Evolutionary conservation across 2,329 filamentous ascomycete genomes (phyloP), one percentile per base, ranked within the genome.

Genomic region (Falciphora oryzae): DNA sequence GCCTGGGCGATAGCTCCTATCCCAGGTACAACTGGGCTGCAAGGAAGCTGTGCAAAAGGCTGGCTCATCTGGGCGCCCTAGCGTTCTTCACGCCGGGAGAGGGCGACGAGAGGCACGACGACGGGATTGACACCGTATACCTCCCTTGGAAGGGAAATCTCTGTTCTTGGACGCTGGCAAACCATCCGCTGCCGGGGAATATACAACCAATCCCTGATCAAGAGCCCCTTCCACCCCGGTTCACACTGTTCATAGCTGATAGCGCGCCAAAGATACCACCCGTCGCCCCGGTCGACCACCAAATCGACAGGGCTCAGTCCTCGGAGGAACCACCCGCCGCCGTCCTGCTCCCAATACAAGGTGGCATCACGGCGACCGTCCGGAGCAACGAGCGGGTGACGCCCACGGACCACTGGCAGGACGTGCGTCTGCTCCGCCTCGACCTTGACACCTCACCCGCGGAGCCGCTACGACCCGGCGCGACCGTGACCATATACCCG

Each of bases 1-100:
- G 95, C 0, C 83, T 98, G 1, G 95, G 95, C 0, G 95, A 99
- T 76, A 97, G 91, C 72, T 96, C 93, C 1, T 99, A 99, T 81
- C 84, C 90, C 65, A 94, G 96, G 89, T 97, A 92, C 77, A 99
- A 99, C 78, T 97, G 92, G 86, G 93, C 94, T 25, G 90, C 91
- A 59, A 86, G 93, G 62, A 96, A 97, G 76, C 81, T 99, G 59
- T 87, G 93, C 71, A 94, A 93, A 70, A 87, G 95, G 22, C 80
- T 99, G 44, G 75, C 89, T 53, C 93, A 97, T 73, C 84, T 99
- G 0, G 94, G 94, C 1, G 95, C 92, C 3, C 82, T 82, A 57
- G 85, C 92, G 61, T 85, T 95, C 67, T 90, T 90, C 71, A 86
- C 89, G 57, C 82, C 88, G 53, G 95, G 92, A 16, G 95, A 99